Percentiles rank a stretch among this genome's conserved stretches.
Conservation (phyloP, 2,329 filamentous ascomycete genomes). For the Metarhizium humberi region DNA sequence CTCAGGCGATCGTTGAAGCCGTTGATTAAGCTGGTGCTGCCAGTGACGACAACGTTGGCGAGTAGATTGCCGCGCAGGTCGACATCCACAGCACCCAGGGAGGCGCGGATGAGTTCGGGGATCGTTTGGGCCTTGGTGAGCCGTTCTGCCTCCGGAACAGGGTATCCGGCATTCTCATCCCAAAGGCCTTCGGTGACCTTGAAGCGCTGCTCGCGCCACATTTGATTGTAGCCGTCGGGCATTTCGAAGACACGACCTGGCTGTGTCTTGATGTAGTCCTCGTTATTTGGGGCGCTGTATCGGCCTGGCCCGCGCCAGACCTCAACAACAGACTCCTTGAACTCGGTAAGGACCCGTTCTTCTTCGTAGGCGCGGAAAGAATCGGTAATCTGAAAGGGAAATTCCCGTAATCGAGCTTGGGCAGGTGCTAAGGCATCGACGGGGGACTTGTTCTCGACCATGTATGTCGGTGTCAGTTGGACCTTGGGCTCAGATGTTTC, state of each 20-base stretch:
- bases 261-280: conserved; percentile 63
- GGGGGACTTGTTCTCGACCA: conserved; percentile 76
- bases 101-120: conserved; percentile 69
- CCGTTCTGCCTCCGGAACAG: conserved; percentile 32
- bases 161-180: conserved; percentile 69
- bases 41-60: conserved; percentile 86
- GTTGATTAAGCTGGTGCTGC: conserved; percentile 76
- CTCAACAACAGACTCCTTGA: conserved; percentile 96
- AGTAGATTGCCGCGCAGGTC: conserved; percentile 79
- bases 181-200: conserved; percentile 82
- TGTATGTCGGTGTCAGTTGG: conserved; percentile 73
- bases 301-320: conserved; percentile 77
- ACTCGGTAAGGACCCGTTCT: conserved; percentile 86
- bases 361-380: conserved; percentile 81
- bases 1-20: conserved; percentile 89
- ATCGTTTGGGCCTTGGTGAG: conserved; percentile 68
- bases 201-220: conserved; percentile 85
- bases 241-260: conserved; percentile 91
- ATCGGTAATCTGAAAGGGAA: conserved; percentile 48
- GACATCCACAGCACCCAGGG: conserved; percentile 73
- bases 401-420: conserved; percentile 66
- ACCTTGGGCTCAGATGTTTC: conserved; percentile 58
- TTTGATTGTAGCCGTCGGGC: conserved; percentile 91
- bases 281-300: conserved; percentile 56
- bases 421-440: conserved; percentile 80